Evolutionary conservation across 208 protist genomes (phyloP).

Genomic region (Tritrichomonas musculus): DNA sequence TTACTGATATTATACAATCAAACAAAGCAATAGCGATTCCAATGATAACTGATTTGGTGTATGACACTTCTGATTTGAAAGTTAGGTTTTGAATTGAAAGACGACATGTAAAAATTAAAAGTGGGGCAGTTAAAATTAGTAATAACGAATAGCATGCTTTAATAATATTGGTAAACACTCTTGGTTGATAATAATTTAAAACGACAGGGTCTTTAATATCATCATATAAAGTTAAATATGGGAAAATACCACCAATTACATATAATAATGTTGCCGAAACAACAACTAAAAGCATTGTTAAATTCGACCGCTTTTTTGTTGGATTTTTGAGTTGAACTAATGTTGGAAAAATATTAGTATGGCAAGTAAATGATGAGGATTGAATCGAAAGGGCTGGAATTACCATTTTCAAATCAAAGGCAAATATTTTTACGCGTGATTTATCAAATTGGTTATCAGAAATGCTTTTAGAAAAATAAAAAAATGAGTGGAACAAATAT

Average conservation of each 20-base stretch:
- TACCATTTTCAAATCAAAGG: neutral
- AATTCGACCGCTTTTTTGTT: neutral
- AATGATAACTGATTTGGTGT: neutral
- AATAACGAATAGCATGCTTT: neutral
- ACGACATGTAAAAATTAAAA: neutral
- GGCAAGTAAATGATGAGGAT: neutral
- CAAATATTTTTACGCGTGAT: neutral
- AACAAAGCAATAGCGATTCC: neutral
- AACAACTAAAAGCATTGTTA: neutral
- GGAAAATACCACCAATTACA: neutral
- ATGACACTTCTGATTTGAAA: neutral
- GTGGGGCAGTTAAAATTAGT: neutral
- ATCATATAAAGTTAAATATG: neutral
- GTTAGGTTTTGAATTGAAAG: neutral
- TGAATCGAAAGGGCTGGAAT: neutral
- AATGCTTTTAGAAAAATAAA: neutral
- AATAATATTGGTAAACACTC: neutral
- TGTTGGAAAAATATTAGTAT: neutral
- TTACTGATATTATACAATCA: neutral
- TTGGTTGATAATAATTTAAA: neutral
- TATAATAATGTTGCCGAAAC: neutral
- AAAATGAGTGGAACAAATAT: neutral
- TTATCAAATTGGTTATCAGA: neutral
- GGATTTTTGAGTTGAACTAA: neutral
- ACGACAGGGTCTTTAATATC: neutral